A percentile compares a stretch with the other conserved stretches of the same genome.
phyloP scores from a whole-genome alignment of 495 filamentous ascomycete species.

The Elaphomyces granulatus region DNA sequence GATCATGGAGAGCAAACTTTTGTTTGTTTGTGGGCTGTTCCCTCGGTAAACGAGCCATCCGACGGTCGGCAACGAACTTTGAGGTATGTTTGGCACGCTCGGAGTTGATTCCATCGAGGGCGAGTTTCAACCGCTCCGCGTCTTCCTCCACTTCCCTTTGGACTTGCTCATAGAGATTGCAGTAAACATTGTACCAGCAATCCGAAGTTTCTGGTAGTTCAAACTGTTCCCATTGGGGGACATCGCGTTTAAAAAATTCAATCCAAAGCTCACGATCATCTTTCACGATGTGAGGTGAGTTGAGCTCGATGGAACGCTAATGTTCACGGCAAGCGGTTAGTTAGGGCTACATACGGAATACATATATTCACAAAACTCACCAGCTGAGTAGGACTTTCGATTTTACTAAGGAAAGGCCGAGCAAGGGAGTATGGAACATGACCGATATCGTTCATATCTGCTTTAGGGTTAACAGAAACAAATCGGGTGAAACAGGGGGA shows the following conservation, averaged over 20 bases:
- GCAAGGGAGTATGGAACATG: conserved; percentile 47
- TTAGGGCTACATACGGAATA: too few relatives aligned
- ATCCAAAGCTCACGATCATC: conserved; percentile 52
- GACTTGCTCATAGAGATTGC: conserved; percentile 29
- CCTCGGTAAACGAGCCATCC: conserved; percentile 13
- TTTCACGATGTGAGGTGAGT: conserved; percentile 48
- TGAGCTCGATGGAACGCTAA: conserved; percentile 44
- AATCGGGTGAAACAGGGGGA: not conserved
- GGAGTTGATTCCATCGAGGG: conserved; percentile 34
- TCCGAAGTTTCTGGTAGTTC: conserved; percentile 40
- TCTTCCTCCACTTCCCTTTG: conserved; percentile 34
- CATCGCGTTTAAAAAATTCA: conserved; percentile 52
- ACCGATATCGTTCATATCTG: conserved; percentile 48
- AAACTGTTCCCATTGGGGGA: conserved; percentile 44
- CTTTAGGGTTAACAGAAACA: conserved; percentile 1
- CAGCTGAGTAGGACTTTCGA: conserved; percentile 53
- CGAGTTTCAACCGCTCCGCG: conserved; percentile 32
- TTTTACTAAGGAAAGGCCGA: conserved; percentile 42
- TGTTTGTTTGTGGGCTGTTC: conserved; percentile 15
- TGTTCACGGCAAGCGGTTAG: too few relatives aligned
- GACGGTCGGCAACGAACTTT: conserved; percentile 27
- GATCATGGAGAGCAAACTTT: conserved; percentile 15
- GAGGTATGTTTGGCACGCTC: conserved; percentile 33
- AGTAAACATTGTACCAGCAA: conserved; percentile 53
- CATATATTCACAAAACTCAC: too few relatives aligned